Conservation (phyloP, 2,329 filamentous ascomycete genomes). For the Stachybotrys chlorohalonatus region DNA sequence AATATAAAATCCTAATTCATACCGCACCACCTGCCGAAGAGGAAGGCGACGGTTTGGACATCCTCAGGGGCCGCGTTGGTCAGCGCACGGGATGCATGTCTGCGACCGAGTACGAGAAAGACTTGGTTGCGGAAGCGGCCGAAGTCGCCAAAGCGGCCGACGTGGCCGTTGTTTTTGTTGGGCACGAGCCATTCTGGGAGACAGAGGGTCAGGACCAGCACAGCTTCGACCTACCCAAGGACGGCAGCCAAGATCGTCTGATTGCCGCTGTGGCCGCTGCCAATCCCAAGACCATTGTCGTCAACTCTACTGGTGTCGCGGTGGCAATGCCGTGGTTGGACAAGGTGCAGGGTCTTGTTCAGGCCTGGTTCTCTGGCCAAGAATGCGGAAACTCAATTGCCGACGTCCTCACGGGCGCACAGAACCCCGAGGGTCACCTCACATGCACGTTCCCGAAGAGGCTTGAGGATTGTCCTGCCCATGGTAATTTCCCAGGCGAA, state of each 20-base stretch:
- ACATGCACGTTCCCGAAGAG: constrained; percentile 53
- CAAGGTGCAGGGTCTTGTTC: constrained; percentile 50
- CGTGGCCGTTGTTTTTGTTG: constrained; percentile 45
- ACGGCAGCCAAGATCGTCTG: constrained; percentile 49
- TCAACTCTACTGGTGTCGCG: constrained; percentile 57
- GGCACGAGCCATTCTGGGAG: constrained; percentile 43
- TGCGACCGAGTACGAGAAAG: constrained; percentile 21
- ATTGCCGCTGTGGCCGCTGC: constrained; percentile 45
- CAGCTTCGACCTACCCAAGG: constrained; percentile 58
- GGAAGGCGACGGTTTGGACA: constrained; percentile 15
- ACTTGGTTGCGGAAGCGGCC: constrained; percentile 39
- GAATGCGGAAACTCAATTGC: constrained; percentile 61
- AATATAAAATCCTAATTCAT: constrained; percentile 20
- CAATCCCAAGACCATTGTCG: constrained; percentile 51
- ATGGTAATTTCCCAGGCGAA: constrained; percentile 51
- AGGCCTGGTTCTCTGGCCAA: constrained; percentile 62
- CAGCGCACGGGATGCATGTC: constrained; percentile 22
- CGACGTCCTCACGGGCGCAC: constrained; percentile 55
- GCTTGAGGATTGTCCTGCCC: constrained; percentile 55
- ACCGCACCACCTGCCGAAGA: constrained; percentile 17
- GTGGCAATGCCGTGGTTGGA: constrained; percentile 49
- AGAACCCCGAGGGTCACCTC: constrained; percentile 57
- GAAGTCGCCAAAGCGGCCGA: constrained; percentile 49
- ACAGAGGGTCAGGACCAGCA: constrained; percentile 58
- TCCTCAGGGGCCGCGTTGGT: constrained; percentile 21